Evolutionary conservation across 1,284 basidiomycete genomes (phyloP), one percentile per base, ranked within the genome.

Genomic region (Leccinum variabile): DNA sequence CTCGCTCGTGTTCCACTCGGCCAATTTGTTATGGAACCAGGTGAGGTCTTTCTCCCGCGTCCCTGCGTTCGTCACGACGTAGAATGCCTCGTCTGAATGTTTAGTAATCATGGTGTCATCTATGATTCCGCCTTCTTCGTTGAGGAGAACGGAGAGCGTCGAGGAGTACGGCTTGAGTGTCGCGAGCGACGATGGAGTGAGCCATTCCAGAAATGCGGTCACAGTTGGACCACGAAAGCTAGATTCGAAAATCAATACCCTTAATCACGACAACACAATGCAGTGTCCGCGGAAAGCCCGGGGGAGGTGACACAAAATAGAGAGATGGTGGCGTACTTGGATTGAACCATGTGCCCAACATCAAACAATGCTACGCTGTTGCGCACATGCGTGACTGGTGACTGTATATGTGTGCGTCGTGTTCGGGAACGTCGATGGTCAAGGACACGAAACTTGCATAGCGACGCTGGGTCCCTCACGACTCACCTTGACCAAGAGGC

Each of bases 291-390:
- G 6, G 30, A 11, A 32, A 53, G 2, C 3, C 35, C 16, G 3
- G 35, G 16, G 28, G 14, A 41, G 30, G 18, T 33, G 7, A 57
- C 13, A 13, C 59, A 59, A 62, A 58, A 55, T 28, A 52, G 3
- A 39, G 63, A 49, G 46, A 22, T 22, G 30, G 4, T 25, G 37
- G 49, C 77, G 44, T 69, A 91, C 90, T 86, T 89, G 62, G 90
- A 89, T 77, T 95, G 94, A 41, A 94, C 91, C 97, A 99, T 99
- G 79, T 99, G 97, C 35, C 94, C 94, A 37, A 99, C 97, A 74
- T 99, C 97, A 75, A 99, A 99, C 32, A 99, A 82, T 1, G 96
- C 96, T 1, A 87, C 93, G 39, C 84, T 85, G 6, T 81, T 85
- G 39, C 97, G 88, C 59, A 97, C 93, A 74, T 98, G 92, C 87